Conservation (phyloP, 306 rosid genomes). For the Lathyrus sativus region DNA sequence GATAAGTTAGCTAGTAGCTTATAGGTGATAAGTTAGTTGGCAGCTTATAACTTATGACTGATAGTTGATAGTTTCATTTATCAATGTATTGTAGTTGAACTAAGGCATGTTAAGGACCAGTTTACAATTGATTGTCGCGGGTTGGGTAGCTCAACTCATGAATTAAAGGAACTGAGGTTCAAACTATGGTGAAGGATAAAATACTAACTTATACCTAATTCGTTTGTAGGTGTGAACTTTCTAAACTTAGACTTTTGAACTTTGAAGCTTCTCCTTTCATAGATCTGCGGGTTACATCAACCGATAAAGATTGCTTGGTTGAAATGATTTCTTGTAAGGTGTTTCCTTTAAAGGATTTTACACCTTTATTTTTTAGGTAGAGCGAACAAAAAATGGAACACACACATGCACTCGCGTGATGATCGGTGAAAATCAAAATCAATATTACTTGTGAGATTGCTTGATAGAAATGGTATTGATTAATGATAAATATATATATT, state of each 20-base stretch:
- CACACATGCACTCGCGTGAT: background rate
- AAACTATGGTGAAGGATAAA: no score
- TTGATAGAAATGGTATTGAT: background rate
- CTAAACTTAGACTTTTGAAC: constrained; percentile 61
- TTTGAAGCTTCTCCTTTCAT: constrained; percentile 80
- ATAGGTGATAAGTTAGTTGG: no score
- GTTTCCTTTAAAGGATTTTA: constrained; percentile 9
- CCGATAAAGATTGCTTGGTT: constrained; percentile 67
- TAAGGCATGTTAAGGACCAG: constrained; percentile 2
- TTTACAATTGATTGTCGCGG: background rate
- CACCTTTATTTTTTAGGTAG: background rate
- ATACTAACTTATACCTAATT: background rate
- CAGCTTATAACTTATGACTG: no score
- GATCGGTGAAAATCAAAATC: background rate
- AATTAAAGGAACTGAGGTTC: no score
- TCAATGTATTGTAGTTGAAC: constrained; percentile 2
- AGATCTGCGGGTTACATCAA: constrained; percentile 74
- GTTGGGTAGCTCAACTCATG: no score
- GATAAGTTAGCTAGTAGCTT: no score
- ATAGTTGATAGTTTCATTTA: background rate
- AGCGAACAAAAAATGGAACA: background rate
- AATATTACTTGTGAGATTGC: background rate
- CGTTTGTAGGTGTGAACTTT: constrained; percentile 68
- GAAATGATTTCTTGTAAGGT: constrained; percentile 99
- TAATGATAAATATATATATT: no score